Conservation (phyloP, 306 rosid species). For the Vachellia pachyceras region DNA sequence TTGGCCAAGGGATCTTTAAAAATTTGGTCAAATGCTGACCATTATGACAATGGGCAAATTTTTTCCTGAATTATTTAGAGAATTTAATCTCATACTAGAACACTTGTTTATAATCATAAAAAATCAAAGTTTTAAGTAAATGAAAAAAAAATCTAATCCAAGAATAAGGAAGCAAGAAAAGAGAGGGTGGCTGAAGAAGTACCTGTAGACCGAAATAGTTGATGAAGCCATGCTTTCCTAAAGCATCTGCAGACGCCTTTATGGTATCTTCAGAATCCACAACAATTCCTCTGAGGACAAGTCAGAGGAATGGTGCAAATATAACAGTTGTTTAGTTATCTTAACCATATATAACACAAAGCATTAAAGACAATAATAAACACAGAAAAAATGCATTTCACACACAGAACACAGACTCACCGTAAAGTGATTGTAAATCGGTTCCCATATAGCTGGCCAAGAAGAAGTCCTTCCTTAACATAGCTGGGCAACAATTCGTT, state of each 20-base stretch:
- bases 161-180: slow-evolving; percentile 18
- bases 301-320: slow-evolving; percentile 40
- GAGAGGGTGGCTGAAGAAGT: slow-evolving; percentile 39
- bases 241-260: slow-evolving; percentile 79
- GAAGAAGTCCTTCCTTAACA: slow-evolving; percentile 84
- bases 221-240: slow-evolving; percentile 84
- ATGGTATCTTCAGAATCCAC: slow-evolving; percentile 85
- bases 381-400: slow-evolving; percentile 30
- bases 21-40: neutral
- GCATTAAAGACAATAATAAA: neutral
- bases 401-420: slow-evolving; percentile 51
- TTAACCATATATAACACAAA: slow-evolving; percentile 24
- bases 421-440: slow-evolving; percentile 85
- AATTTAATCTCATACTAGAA: slow-evolving; percentile 14
- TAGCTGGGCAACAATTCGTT: slow-evolving; percentile 61
- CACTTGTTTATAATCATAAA: slow-evolving; percentile 18
- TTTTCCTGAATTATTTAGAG: neutral
- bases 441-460: slow-evolving; percentile 94
- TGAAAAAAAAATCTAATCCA: slow-evolving; percentile 7
- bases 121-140: slow-evolving; percentile 5
- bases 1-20: slow-evolving; percentile 9
- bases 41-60: neutral
- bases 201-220: slow-evolving; percentile 99
- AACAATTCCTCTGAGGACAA: slow-evolving; percentile 84
- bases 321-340: slow-evolving; percentile 25